Evolutionary conservation across 306 rosid species (phyloP).

Genomic region (Citrullus colocynthis): DNA sequence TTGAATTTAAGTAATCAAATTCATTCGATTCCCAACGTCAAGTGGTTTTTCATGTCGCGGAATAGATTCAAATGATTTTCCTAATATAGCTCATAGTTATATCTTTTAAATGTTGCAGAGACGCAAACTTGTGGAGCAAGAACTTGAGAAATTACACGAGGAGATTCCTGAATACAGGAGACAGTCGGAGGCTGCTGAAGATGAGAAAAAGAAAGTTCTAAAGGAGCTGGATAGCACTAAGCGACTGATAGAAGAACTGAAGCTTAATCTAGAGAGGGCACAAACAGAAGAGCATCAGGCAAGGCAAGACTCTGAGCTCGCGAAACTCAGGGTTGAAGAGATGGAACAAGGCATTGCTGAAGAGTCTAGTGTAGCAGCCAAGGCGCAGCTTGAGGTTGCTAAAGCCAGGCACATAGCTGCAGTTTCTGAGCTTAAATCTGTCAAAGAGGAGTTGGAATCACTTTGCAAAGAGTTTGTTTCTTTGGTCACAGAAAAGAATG

Average conservation of each 20-base stretch:
- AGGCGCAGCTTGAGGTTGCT: conserved; percentile 97
- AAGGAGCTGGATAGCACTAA: conserved; percentile 78
- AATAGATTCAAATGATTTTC: neutral
- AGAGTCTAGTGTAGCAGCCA: conserved; percentile 93
- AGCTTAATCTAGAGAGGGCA: conserved; percentile 89
- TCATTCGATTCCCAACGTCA: neutral
- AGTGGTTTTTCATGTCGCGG: neutral
- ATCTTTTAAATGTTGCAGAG: conserved; percentile 31
- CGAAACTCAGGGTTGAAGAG: conserved; percentile 97
- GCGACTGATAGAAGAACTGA: conserved; percentile 80
- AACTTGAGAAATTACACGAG: conserved; percentile 58
- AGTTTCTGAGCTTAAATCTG: conserved; percentile 55
- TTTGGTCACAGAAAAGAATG: conserved; percentile 55
- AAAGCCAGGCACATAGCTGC: conserved; percentile 77
- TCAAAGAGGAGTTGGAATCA: conserved; percentile 69
- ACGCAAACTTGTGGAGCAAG: conserved; percentile 71
- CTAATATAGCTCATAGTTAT: neutral
- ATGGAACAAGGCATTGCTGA: conserved; percentile 99
- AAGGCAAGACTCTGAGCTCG: conserved; percentile 93
- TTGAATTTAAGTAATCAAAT: neutral
- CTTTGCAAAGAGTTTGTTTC: conserved; percentile 60
- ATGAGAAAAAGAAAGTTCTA: conserved; percentile 41
- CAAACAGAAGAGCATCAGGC: conserved; percentile 94
- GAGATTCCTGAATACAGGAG: conserved; percentile 70
- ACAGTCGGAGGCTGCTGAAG: conserved; percentile 54